Percentiles rank a stretch among this genome's conserved stretches.
Evolutionary conservation across 306 rosid genomes (phyloP).

Genomic region (Corylus heterophylla): DNA sequence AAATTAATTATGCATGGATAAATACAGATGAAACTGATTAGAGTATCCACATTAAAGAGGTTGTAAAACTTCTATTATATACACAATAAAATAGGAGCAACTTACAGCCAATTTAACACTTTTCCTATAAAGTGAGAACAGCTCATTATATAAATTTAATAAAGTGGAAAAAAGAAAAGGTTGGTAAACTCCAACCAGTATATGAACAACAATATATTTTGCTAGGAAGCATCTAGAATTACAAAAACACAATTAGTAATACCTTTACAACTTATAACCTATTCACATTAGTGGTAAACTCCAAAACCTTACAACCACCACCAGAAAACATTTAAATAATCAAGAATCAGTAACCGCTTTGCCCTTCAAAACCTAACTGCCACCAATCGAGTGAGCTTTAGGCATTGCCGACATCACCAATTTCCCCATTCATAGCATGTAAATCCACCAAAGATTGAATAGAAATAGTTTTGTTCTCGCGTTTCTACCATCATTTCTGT

Average conservation of each 20-base stretch:
- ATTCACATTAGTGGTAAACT: background rate
- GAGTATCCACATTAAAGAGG: background rate
- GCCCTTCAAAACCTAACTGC: background rate
- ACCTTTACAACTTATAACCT: background rate
- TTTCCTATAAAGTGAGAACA: background rate
- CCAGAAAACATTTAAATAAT: background rate
- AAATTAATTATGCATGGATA: background rate
- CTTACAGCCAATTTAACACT: background rate
- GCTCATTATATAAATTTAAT: background rate
- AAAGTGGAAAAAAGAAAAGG: background rate
- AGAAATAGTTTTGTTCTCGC: background rate
- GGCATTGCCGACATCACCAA: background rate
- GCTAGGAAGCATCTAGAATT: background rate
- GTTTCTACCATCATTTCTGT: background rate
- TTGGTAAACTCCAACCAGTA: background rate
- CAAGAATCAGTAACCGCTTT: background rate
- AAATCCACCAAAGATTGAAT: background rate
- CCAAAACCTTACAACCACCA: background rate
- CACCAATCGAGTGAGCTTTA: background rate
- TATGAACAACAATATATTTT: background rate
- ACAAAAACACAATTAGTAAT: background rate
- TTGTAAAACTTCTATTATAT: background rate
- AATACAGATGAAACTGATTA: background rate
- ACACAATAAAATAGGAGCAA: background rate
- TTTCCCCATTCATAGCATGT: background rate